A percentile compares a stretch with the other conserved stretches of the same genome.
phyloP scores from a whole-genome alignment of 2,329 filamentous ascomycete genomes.

The Ophiostoma sp. region DNA sequence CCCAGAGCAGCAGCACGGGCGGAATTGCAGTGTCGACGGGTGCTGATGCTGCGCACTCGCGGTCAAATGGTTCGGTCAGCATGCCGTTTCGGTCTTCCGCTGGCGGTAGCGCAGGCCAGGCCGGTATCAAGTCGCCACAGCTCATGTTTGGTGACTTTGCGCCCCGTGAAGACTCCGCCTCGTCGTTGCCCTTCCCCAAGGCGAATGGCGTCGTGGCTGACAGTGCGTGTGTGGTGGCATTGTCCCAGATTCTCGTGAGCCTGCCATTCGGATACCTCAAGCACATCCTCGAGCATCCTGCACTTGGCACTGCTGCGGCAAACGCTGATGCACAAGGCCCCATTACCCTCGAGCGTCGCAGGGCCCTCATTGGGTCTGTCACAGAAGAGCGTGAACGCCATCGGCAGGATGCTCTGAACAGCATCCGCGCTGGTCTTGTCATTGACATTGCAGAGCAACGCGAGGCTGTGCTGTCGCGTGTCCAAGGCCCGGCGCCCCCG shows the following conservation, averaged over 20 bases:
- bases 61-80: slow-evolving; percentile 23
- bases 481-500: slow-evolving; percentile 19
- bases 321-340: slow-evolving; percentile 34
- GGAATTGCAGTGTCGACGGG: too few species aligned
- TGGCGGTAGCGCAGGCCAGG: neutral
- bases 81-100: slow-evolving; percentile 18
- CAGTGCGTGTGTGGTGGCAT: slow-evolving; percentile 32
- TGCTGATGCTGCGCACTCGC: slow-evolving; percentile 12
- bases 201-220: slow-evolving; percentile 32
- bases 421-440: slow-evolving; percentile 15
- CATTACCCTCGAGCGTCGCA: neutral
- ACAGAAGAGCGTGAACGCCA: slow-evolving; percentile 54
- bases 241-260: slow-evolving; percentile 65
- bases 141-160: slow-evolving; percentile 69
- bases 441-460: slow-evolving; percentile 12
- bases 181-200: neutral
- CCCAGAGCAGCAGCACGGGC: neutral
- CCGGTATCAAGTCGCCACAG: slow-evolving; percentile 26
- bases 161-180: slow-evolving; percentile 24
- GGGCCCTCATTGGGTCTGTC: slow-evolving; percentile 34
- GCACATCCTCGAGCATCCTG: slow-evolving; percentile 56
- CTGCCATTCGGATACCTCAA: slow-evolving; percentile 64
- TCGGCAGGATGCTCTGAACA: slow-evolving; percentile 43
- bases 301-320: slow-evolving; percentile 37
- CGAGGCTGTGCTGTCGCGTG: slow-evolving; percentile 21